These are phyloP conservation scores for Stentor coeruleus DNA, from an alignment of 73 alveolate species.

Conservation along the genomic window DNA sequence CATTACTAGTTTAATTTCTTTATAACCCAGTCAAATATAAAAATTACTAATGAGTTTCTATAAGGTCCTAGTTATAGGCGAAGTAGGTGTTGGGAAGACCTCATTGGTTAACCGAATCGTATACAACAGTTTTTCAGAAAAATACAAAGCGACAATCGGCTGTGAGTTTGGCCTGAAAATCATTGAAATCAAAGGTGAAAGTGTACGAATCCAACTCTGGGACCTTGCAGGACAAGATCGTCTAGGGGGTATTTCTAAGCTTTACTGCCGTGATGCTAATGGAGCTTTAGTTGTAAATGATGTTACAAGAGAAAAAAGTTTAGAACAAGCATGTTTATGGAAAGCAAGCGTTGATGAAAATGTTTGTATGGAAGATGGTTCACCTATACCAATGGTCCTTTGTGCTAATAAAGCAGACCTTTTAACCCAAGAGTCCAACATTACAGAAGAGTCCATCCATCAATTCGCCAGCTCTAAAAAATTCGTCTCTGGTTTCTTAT, in stretches of 20 bases:
- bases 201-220: constrained; percentile 66
- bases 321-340: constrained; percentile 39
- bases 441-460: too few relatives aligned
- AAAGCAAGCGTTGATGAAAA: constrained; percentile 38
- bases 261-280: constrained; percentile 68
- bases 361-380: constrained; percentile 5
- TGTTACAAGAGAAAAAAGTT: constrained; percentile 33
- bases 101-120: constrained; percentile 48
- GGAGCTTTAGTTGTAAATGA: constrained; percentile 70
- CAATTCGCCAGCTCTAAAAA: too few relatives aligned
- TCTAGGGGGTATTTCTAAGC: constrained; percentile 55
- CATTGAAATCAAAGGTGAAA: constrained; percentile 35
- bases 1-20: too few relatives aligned
- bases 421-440: neutral
- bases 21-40: neutral
- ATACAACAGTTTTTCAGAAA: constrained; percentile 43
- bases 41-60: neutral
- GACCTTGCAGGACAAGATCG: constrained; percentile 83
- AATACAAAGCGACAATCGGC: constrained; percentile 59
- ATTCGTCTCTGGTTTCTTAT: too few relatives aligned
- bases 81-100: constrained; percentile 44
- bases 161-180: constrained; percentile 64
- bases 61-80: constrained; percentile 49
- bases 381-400: constrained; percentile 51
- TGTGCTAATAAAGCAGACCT: constrained; percentile 36